These are phyloP conservation scores for Aspergillus latus DNA, from an alignment of 2,329 filamentous ascomycete species.

Conservation along the genomic window DNA sequence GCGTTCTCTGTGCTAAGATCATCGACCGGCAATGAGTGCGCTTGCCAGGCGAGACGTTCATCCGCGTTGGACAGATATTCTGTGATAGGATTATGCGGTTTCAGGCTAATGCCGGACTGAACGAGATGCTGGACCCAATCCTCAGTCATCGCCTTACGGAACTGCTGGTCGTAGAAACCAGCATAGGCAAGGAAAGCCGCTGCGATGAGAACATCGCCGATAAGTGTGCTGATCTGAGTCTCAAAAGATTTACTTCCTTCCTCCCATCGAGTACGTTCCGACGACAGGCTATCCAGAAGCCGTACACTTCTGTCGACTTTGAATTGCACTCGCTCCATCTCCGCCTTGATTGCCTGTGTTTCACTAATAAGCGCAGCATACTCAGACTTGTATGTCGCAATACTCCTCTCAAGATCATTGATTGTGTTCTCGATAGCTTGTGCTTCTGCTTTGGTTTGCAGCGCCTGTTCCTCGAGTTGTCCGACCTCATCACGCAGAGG, in stretches of 20 bases:
- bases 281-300: conserved; percentile 90
- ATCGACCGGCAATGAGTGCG: conserved; percentile 88
- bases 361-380: conserved; percentile 96
- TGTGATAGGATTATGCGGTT: conserved; percentile 88
- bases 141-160: conserved; percentile 95
- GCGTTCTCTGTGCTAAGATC: conserved; percentile 98
- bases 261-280: conserved; percentile 91
- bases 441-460: conserved; percentile 91
- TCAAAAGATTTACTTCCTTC: conserved; percentile 97
- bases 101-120: conserved; percentile 89
- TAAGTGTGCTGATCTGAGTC: conserved; percentile 92
- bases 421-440: conserved; percentile 90
- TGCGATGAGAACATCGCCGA: conserved; percentile 94
- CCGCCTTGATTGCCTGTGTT: conserved; percentile 92
- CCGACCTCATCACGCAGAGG: conserved; percentile 88
- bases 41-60: conserved; percentile 91
- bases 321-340: conserved; percentile 95
- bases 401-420: conserved; percentile 78
- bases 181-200: conserved; percentile 96
- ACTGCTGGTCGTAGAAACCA: conserved; percentile 96
- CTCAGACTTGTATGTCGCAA: conserved; percentile 91
- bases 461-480: conserved; percentile 79
- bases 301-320: conserved; percentile 97
- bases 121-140: conserved; percentile 95
- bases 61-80: conserved; percentile 97